Evolutionary conservation across 305 asterid species (phyloP).

Genomic region (Vinca major): DNA sequence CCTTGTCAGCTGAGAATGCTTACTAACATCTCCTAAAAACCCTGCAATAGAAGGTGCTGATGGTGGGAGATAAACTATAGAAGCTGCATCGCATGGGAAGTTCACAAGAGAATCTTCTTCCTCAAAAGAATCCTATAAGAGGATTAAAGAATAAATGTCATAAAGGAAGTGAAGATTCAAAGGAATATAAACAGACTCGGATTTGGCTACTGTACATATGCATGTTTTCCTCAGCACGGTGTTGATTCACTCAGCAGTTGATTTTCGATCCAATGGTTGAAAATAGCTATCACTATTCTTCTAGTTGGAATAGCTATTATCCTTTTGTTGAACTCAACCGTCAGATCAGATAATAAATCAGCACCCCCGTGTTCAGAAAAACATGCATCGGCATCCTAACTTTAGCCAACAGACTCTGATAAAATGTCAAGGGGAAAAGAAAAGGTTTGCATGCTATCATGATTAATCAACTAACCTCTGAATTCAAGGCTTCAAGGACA

Average conservation of each 20-base stretch:
- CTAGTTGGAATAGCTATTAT: too few relatives aligned
- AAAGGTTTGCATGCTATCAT: neutral
- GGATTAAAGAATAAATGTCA: neutral
- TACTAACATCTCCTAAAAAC: slow-evolving; percentile 32
- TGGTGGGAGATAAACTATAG: slow-evolving; percentile 50
- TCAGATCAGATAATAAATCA: too few relatives aligned
- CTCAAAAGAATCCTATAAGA: slow-evolving; percentile 36
- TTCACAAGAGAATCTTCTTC: slow-evolving; percentile 39
- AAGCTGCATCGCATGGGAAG: slow-evolving; percentile 63
- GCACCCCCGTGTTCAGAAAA: too few relatives aligned
- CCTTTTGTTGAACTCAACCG: too few relatives aligned
- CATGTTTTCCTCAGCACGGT: too few relatives aligned
- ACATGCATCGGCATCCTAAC: too few relatives aligned
- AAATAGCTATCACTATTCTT: too few relatives aligned
- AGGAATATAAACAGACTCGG: neutral
- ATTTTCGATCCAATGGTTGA: too few relatives aligned
- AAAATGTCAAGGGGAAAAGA: too few relatives aligned
- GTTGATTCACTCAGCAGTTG: too few relatives aligned
- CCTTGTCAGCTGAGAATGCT: slow-evolving; percentile 33
- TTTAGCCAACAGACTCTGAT: too few relatives aligned
- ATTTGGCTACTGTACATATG: too few relatives aligned
- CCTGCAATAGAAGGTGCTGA: slow-evolving; percentile 31
- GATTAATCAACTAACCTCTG: slow-evolving; percentile 39
- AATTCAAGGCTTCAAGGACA: slow-evolving; percentile 51
- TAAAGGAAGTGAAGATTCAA: neutral